A percentile compares a stretch with the other conserved stretches of the same genome.
phyloP scores from a whole-genome alignment of 371 early-diverging fungal species.

The Parasitella parasitica region DNA sequence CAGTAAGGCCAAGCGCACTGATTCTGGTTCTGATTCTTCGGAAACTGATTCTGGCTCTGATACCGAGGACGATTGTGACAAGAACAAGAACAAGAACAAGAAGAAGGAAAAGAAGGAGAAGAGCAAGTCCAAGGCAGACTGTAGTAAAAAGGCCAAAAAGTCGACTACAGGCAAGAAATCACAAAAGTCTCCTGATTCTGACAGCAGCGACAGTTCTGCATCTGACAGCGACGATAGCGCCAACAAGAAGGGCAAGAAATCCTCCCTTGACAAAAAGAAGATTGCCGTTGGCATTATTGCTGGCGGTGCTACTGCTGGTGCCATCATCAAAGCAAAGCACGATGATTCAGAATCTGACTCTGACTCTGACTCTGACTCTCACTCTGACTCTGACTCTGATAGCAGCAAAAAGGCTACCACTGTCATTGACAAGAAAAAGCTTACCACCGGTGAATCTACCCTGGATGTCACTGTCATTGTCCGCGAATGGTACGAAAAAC shows the following conservation, averaged over 20 bases:
- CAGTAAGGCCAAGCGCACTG: not conserved
- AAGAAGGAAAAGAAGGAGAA: not conserved
- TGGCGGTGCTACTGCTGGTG: not conserved
- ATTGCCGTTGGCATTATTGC: slow-evolving; percentile 3
- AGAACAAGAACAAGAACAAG: not conserved
- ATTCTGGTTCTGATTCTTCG: not conserved
- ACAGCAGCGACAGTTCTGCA: not conserved
- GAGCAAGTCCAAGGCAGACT: not conserved
- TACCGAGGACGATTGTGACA: not conserved
- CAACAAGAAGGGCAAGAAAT: slow-evolving; percentile 2
- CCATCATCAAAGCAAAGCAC: not conserved
- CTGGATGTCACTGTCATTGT: slow-evolving; percentile 29
- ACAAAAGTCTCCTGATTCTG: slow-evolving; percentile 4
- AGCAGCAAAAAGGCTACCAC: not conserved
- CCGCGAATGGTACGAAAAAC: slow-evolving; percentile 29
- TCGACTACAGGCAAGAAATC: not conserved
- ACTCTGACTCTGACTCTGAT: not conserved
- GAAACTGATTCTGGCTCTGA: not conserved
- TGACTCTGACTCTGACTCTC: slow-evolving; percentile 4
- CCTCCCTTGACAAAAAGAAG: slow-evolving; percentile 4
- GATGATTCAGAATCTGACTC: not conserved
- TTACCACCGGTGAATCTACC: slow-evolving; percentile 1
- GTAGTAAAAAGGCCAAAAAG: not conserved
- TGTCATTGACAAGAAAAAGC: slow-evolving; percentile 11
- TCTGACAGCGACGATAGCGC: not conserved